phyloP scores from a whole-genome alignment of 1,284 basidiomycete genomes.

The Stereum hirsutum region DNA sequence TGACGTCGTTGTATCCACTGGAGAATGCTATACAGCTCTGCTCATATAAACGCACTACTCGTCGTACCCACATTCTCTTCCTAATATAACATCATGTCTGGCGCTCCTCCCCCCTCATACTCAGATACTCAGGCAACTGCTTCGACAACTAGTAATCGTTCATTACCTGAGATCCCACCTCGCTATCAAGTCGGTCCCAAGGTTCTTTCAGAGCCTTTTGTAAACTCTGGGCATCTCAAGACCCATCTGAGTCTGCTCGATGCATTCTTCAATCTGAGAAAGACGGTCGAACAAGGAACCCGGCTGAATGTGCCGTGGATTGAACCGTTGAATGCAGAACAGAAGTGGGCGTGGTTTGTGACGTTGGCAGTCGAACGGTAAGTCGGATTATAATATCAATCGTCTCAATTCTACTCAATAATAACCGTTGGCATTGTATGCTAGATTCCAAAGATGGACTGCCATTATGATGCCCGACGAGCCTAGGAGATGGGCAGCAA shows the following conservation, averaged over 20 bases:
- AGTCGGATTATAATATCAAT: neutral
- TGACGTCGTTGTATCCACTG: no score
- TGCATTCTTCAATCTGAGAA: constrained; percentile 7
- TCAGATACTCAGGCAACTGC: no score
- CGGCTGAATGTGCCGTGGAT: constrained; percentile 4
- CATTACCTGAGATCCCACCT: no score
- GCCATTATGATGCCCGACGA: constrained; percentile 13
- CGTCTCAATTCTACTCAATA: no score
- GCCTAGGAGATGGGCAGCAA: constrained; percentile 16
- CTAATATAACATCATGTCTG: no score
- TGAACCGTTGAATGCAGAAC: constrained; percentile 6
- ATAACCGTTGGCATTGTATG: neutral
- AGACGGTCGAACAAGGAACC: constrained; percentile 6
- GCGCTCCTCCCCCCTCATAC: no score
- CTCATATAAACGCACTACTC: no score
- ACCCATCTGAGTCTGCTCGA: constrained; percentile 8
- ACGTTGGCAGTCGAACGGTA: constrained; percentile 15
- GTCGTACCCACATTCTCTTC: no score
- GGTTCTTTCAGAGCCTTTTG: constrained; percentile 3
- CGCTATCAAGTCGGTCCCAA: neutral
- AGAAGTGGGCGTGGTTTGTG: constrained; percentile 17
- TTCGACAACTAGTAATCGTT: no score
- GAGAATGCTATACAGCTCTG: no score
- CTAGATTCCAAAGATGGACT: constrained; percentile 28
- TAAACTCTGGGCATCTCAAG: constrained; percentile 6